Base-by-base conservation (phyloP, 768 basidiomycete species). In the Flagelloscypha sp. region DNA sequence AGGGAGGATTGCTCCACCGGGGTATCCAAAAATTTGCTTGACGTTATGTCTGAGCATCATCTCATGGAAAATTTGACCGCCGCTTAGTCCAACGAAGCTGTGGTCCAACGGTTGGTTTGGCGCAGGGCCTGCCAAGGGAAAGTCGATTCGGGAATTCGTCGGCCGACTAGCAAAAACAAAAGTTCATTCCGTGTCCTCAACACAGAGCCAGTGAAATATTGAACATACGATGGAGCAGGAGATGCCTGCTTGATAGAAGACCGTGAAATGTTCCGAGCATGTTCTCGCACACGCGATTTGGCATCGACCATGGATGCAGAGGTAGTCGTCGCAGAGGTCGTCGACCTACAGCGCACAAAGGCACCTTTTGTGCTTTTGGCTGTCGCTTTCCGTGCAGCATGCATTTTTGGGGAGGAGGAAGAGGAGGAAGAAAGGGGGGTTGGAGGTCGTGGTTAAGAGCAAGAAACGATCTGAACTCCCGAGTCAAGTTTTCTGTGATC, bases 41-140 rank as follows among this genome's bases (percentile, higher is more conserved):
- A 98, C 93, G 39, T 72, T 77, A 54, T 99, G 95, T 30, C 94
- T 74, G 42, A 93, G 79, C 88, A 99, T 94, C 94, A 99, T 98
- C 63, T 99, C 94, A 59, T 99, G 92, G 66, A 99, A 95, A 54
- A 99, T 97, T 59, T 97, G 76, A 18, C 94, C 94, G 9, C 94
- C 94, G 15, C 89, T 88, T 57, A 93, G 74, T 32, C 94, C 95
- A 37, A 98, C 72, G 52, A 99, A 98, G 6, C 84, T 81, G 49
- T 79, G 71, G 55, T 92, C 88, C 41, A 85, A 60, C 25, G 68
- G 68, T 15, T 63, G 60, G 43, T 65, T 66, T 1, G 71, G 66
- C 19, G 61, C 47, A 3, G 62, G 49, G 7, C 57, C 53, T 23
- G 57, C 48, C 20, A 51, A 35, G 12, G 63, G 45, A 9, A 59